These are phyloP conservation scores for Podospora bellae-mahoneyi DNA, from an alignment of 495 filamentous ascomycete species.

Conservation along the genomic window DNA sequence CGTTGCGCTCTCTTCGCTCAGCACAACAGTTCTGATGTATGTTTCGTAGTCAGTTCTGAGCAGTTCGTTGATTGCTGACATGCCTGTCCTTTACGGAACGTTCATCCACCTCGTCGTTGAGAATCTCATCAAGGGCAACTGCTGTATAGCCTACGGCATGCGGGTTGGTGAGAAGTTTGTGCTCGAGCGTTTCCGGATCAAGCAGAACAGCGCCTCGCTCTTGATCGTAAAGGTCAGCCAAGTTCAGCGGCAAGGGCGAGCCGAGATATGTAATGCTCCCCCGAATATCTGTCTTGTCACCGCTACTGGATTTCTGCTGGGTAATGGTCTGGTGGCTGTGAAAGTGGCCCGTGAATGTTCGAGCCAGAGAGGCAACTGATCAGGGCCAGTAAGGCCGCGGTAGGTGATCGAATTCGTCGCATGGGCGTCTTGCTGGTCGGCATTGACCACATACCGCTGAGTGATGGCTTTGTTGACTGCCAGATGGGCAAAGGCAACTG, in stretches of 20 bases:
- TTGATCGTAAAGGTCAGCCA: constrained; percentile 33
- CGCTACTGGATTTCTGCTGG: constrained; percentile 22
- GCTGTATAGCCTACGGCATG: constrained; percentile 27
- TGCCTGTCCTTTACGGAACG: constrained; percentile 24
- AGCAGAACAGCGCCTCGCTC: constrained; percentile 30
- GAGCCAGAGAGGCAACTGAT: constrained; percentile 28
- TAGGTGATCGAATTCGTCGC: constrained; percentile 22
- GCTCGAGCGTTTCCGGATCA: constrained; percentile 30
- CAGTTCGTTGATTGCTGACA: constrained; percentile 32
- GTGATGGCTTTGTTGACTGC: constrained; percentile 35
- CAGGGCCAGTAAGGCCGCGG: constrained; percentile 29
- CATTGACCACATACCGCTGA: constrained; percentile 26
- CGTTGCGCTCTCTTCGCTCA: constrained; percentile 33
- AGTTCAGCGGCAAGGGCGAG: constrained; percentile 31
- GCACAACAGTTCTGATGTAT: constrained; percentile 31
- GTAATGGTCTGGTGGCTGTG: constrained; percentile 35
- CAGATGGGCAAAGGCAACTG: constrained; percentile 34
- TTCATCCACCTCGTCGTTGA: constrained; percentile 19
- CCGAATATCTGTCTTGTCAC: not conserved
- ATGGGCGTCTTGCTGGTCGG: constrained; percentile 13
- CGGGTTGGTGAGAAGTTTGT: constrained; percentile 30
- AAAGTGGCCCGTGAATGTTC: constrained; percentile 37
- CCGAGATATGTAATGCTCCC: constrained; percentile 29
- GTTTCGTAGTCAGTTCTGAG: constrained; percentile 34
- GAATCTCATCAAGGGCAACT: constrained; percentile 20